Conservation (phyloP, 371 early-diverging fungal genomes). For the Dinochytrium kinnereticum region DNA sequence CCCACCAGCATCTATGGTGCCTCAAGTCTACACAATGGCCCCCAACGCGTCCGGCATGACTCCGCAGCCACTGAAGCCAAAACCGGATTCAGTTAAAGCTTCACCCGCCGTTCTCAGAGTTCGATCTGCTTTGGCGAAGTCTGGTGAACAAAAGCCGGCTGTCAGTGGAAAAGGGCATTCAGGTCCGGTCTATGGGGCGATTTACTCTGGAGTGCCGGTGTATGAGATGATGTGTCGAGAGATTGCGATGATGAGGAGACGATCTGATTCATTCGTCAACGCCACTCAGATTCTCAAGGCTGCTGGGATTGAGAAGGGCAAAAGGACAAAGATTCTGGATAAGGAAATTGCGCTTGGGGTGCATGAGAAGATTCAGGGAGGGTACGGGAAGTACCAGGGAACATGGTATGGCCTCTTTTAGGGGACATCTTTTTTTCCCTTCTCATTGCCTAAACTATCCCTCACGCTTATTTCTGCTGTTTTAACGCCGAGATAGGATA, state of each 20-base stretch:
- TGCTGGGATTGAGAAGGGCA: constrained; percentile 87
- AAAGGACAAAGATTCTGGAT: constrained; percentile 88
- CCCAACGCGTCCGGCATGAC: background rate
- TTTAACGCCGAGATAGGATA: constrained; percentile 63
- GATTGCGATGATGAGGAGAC: constrained; percentile 89
- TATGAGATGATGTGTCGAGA: constrained; percentile 84
- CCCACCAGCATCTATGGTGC: background rate
- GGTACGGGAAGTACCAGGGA: constrained; percentile 83
- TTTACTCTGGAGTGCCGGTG: constrained; percentile 90
- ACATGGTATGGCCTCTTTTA: constrained; percentile 53
- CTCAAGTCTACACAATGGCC: background rate
- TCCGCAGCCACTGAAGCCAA: background rate
- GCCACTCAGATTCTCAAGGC: constrained; percentile 96
- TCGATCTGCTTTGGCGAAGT: background rate
- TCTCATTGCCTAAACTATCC: too few species aligned
- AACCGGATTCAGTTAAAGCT: background rate
- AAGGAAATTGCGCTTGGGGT: constrained; percentile 77
- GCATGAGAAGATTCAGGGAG: constrained; percentile 94
- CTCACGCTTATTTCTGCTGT: background rate
- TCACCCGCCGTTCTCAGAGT: background rate
- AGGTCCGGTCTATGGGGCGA: constrained; percentile 62
- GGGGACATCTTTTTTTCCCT: background rate
- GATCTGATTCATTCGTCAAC: constrained; percentile 83
- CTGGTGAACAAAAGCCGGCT: background rate
- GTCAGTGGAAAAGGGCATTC: too few species aligned